Percentiles rank a stretch among this genome's conserved stretches.
Evolutionary conservation across 1,139 yeast species (phyloP).

Genomic region (Hansenula sp.): DNA sequence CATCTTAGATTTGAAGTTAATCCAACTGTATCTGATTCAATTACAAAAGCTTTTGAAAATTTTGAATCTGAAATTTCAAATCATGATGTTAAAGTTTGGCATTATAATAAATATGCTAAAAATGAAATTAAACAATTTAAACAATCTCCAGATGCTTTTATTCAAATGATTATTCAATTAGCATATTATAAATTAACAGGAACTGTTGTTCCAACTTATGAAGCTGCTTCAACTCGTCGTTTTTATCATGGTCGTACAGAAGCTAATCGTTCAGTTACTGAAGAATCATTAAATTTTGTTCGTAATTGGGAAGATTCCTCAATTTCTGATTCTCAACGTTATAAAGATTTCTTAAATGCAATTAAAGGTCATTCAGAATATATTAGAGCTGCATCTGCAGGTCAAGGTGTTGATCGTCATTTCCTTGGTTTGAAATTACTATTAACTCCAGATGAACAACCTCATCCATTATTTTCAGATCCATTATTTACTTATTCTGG

Average conservation of each 20-base stretch:
- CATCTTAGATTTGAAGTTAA: constrained; percentile 42
- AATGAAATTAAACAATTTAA: constrained; percentile 63
- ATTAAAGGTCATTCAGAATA: constrained; percentile 71
- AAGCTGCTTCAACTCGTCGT: constrained; percentile 91
- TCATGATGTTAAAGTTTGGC: constrained; percentile 63
- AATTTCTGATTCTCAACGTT: constrained; percentile 53
- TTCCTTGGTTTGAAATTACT: constrained; percentile 82
- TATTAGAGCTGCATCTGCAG: constrained; percentile 76
- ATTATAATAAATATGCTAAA: constrained; percentile 70
- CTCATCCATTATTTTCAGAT: constrained; percentile 73
- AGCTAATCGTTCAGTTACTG: constrained; percentile 85
- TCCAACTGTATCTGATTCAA: constrained; percentile 46
- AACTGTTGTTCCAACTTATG: constrained; percentile 84
- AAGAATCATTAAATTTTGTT: constrained; percentile 69
- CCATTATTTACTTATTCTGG: constrained; percentile 72
- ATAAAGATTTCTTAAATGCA: constrained; percentile 69
- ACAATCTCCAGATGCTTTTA: constrained; percentile 73
- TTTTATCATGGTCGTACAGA: constrained; percentile 94
- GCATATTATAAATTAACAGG: constrained; percentile 82
- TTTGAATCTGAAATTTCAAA: constrained; percentile 47
- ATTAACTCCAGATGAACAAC: constrained; percentile 51
- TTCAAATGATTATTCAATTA: constrained; percentile 72
- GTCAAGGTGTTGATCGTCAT: constrained; percentile 92
- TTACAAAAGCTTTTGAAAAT: constrained; percentile 50
- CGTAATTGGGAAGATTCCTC: constrained; percentile 66